Conservation (phyloP, 2,329 filamentous ascomycete genomes). For the Calonectria hawksworthii region DNA sequence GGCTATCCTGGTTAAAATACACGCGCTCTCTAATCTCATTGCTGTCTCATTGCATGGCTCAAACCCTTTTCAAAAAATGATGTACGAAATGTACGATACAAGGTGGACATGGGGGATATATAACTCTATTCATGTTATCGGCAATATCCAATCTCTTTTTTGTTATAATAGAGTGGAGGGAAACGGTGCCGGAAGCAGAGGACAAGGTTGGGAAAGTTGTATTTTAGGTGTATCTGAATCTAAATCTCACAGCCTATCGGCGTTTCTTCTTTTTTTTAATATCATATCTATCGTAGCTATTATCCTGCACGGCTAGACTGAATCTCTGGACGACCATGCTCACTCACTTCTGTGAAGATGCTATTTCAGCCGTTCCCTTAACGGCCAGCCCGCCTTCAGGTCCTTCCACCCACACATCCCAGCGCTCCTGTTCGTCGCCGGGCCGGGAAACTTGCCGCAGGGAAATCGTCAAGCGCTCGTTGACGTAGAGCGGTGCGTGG, state of each 20-base stretch:
- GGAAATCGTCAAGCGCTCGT: conserved; percentile 79
- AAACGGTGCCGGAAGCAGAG: conserved; percentile 22
- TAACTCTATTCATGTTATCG: background rate
- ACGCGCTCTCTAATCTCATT: background rate
- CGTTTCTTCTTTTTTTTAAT: conserved; percentile 24
- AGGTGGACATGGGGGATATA: conserved; percentile 18
- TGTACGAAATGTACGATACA: conserved; percentile 34
- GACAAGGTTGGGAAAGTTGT: conserved; percentile 7
- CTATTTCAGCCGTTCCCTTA: conserved; percentile 63
- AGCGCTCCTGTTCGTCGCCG: conserved; percentile 57
- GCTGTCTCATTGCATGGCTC: background rate
- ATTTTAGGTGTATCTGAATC: conserved; percentile 24
- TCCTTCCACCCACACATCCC: conserved; percentile 54
- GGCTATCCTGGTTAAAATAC: conserved; percentile 73
- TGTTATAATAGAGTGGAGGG: background rate
- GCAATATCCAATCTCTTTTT: background rate
- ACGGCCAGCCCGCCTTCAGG: conserved; percentile 74
- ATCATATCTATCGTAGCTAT: no score
- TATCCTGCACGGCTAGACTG: background rate
- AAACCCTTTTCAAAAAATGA: background rate
- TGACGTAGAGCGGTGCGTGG: conserved; percentile 82
- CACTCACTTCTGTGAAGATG: background rate
- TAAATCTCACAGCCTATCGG: conserved; percentile 27
- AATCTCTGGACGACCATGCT: background rate
- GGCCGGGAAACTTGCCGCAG: conserved; percentile 60